These are phyloP conservation scores for Tolypocladium guangdongense DNA, from an alignment of 2,329 filamentous ascomycete species.

Conservation along the genomic window DNA sequence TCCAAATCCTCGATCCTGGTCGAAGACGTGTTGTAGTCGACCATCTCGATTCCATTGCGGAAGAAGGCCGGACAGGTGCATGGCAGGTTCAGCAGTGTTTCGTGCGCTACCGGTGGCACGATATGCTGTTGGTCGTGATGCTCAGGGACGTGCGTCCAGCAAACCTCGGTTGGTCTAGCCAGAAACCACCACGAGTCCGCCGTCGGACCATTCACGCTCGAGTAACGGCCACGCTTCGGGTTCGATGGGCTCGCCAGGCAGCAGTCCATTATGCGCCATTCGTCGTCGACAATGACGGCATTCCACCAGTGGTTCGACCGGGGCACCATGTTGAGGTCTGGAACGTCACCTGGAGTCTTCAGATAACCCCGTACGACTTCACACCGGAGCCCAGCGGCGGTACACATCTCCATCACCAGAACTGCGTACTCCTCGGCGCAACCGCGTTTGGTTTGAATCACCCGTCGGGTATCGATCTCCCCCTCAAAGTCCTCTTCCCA, in stretches of 20 bases:
- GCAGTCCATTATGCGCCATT: slow-evolving; percentile 95
- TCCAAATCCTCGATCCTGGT: slow-evolving; percentile 83
- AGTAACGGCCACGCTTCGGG: slow-evolving; percentile 68
- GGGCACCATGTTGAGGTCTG: slow-evolving; percentile 73
- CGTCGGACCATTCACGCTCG: slow-evolving; percentile 53
- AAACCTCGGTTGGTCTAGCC: slow-evolving; percentile 75
- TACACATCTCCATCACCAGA: slow-evolving; percentile 87
- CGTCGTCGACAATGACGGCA: slow-evolving; percentile 78
- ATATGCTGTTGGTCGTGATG: slow-evolving; percentile 85
- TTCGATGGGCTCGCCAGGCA: slow-evolving; percentile 87
- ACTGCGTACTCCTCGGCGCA: slow-evolving; percentile 84
- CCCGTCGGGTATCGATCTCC: slow-evolving; percentile 69
- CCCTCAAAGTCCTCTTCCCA: slow-evolving; percentile 95
- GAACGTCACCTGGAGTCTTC: slow-evolving; percentile 75
- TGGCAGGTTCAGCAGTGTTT: slow-evolving; percentile 76
- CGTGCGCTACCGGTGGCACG: slow-evolving; percentile 75
- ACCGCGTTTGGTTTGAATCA: slow-evolving; percentile 73
- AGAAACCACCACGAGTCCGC: slow-evolving; percentile 94
- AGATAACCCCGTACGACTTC: slow-evolving; percentile 85
- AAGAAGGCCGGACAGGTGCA: slow-evolving; percentile 83
- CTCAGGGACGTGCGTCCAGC: slow-evolving; percentile 91
- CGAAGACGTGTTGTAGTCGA: slow-evolving; percentile 83
- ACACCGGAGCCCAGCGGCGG: slow-evolving; percentile 74
- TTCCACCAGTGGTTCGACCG: slow-evolving; percentile 98
- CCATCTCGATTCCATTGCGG: slow-evolving; percentile 66